These are phyloP conservation scores for Mucor lusitanicus DNA, from an alignment of 371 early-diverging fungal genomes.

Conservation along the genomic window DNA sequence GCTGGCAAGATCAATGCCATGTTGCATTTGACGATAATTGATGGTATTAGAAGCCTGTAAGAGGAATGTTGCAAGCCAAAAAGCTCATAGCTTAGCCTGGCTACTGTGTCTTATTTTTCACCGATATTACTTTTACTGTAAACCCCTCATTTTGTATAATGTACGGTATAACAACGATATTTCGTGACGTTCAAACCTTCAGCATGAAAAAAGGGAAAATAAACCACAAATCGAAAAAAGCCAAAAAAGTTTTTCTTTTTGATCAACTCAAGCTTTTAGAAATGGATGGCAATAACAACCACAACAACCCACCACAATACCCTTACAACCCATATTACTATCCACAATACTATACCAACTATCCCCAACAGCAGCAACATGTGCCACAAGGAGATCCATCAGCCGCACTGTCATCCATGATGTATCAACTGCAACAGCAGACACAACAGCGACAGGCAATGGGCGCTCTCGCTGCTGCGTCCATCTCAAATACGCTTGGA, in stretches of 20 bases:
- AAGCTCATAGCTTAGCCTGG: too few species aligned
- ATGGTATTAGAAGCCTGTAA: too few species aligned
- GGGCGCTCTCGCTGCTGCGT: slow-evolving; percentile 30
- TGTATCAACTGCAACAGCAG: slow-evolving; percentile 30
- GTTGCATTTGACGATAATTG: too few species aligned
- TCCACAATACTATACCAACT: slow-evolving; percentile 5
- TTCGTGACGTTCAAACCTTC: too few species aligned
- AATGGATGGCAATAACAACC: background rate
- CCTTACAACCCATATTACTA: slow-evolving; percentile 11
- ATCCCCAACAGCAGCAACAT: background rate
- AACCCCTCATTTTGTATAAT: too few species aligned
- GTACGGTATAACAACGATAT: too few species aligned
- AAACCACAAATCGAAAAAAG: too few species aligned
- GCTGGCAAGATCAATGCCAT: too few species aligned
- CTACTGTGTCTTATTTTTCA: too few species aligned
- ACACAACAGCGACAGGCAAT: slow-evolving; percentile 27
- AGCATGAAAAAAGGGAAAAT: too few species aligned
- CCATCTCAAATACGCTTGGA: slow-evolving; percentile 20
- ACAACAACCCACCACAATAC: background rate
- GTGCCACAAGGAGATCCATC: slow-evolving; percentile 26
- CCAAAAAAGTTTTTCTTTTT: background rate
- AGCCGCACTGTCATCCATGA: slow-evolving; percentile 14
- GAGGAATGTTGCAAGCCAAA: too few species aligned
- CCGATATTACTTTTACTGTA: too few species aligned
- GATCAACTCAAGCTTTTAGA: background rate